These are phyloP conservation scores for Gaillardinia entomophila DNA, from an alignment of 805 yeast genomes.

Conservation along the genomic window DNA sequence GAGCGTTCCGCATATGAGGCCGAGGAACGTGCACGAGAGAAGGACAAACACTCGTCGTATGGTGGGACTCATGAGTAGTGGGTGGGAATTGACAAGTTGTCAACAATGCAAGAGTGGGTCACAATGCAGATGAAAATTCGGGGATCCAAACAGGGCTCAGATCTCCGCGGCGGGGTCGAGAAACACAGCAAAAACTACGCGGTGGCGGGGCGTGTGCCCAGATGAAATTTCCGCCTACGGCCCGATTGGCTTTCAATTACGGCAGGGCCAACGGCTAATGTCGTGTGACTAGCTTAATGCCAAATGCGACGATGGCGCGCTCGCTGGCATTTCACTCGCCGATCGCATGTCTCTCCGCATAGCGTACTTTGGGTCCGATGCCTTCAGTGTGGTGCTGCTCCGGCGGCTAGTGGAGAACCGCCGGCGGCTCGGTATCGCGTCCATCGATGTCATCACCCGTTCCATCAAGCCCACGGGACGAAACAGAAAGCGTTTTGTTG, in stretches of 20 bases:
- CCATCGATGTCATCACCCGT: conserved; percentile 59
- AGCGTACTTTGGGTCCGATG: conserved; percentile 77
- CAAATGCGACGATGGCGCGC: no score
- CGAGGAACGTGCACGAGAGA: conserved; percentile 28
- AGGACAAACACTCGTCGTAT: conserved; percentile 15
- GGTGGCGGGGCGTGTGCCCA: no score
- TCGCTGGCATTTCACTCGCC: no score
- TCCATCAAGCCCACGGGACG: conserved; percentile 63
- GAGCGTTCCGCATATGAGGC: conserved; percentile 65
- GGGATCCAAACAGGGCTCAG: no score
- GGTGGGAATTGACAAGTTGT: neutral
- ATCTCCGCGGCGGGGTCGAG: no score
- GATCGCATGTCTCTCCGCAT: conserved; percentile 19
- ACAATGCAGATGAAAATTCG: no score
- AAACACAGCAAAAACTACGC: no score
- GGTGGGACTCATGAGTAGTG: conserved; percentile 9
- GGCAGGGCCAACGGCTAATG: no score
- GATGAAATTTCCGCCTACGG: no score
- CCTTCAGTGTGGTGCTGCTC: conserved; percentile 57
- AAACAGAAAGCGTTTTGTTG: conserved; percentile 37
- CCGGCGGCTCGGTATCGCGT: conserved; percentile 19
- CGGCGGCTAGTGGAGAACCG: conserved; percentile 25
- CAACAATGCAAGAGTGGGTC: neutral
- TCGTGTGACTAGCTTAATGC: no score
- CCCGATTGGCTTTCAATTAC: no score